phyloP scores from a whole-genome alignment of 2,329 filamentous ascomycete species.

The Gnomoniopsis smithogilvyi region DNA sequence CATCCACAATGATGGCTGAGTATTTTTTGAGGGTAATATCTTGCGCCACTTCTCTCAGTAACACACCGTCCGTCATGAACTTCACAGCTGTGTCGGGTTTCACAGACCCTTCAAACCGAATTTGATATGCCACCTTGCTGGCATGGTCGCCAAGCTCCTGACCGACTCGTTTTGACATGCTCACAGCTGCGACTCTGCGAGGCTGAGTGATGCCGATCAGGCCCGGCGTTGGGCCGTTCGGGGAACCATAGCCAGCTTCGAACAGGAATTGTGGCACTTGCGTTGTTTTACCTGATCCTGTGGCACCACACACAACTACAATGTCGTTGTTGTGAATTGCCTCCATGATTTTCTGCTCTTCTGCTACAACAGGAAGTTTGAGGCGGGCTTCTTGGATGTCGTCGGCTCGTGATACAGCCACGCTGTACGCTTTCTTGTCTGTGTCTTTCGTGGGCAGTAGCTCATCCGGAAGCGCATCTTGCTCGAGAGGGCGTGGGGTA shows the following conservation, averaged over 20 bases:
- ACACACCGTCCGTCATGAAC: constrained; percentile 98
- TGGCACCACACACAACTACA: constrained; percentile 90
- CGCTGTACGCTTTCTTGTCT: constrained; percentile 71
- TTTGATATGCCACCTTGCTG: constrained; percentile 84
- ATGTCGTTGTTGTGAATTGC: constrained; percentile 88
- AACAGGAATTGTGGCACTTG: constrained; percentile 96
- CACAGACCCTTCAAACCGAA: constrained; percentile 87
- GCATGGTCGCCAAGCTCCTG: constrained; percentile 78
- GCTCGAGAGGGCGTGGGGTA: constrained; percentile 62
- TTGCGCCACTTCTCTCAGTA: constrained; percentile 85
- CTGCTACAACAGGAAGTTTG: constrained; percentile 83
- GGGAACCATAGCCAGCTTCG: constrained; percentile 85
- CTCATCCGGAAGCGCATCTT: constrained; percentile 68
- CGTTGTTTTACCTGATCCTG: constrained; percentile 96
- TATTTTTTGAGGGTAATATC: constrained; percentile 89
- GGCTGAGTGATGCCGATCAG: constrained; percentile 96
- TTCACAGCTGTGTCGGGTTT: constrained; percentile 84
- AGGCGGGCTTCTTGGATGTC: constrained; percentile 77
- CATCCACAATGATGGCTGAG: constrained; percentile 90
- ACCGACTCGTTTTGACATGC: constrained; percentile 89
- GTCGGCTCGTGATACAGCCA: constrained; percentile 65
- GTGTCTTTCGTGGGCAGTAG: constrained; percentile 58
- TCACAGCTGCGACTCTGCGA: constrained; percentile 89
- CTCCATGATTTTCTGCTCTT: constrained; percentile 98
- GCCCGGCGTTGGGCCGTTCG: constrained; percentile 75